phyloP scores from a whole-genome alignment of 805 yeast genomes.

The Nakazawaea peltata region DNA sequence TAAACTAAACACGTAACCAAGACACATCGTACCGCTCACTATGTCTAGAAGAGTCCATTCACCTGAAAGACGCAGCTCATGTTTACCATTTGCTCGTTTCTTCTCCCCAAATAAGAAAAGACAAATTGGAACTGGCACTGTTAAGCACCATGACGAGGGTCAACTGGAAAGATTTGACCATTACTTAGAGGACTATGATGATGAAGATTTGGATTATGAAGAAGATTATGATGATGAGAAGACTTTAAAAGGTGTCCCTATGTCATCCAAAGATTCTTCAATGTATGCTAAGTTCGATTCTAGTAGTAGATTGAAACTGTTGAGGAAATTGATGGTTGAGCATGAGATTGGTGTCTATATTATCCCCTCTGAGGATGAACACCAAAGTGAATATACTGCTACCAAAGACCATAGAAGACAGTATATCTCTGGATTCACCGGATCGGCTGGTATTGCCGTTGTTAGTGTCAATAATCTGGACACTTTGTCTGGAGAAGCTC shows the following conservation, averaged over 20 bases:
- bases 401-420: constrained; percentile 75
- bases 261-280: neutral
- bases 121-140: neutral
- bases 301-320: constrained; percentile 25
- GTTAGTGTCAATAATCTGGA: constrained; percentile 40
- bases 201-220: constrained; percentile 6
- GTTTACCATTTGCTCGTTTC: constrained; percentile 8
- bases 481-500: constrained; percentile 49
- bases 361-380: constrained; percentile 79
- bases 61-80: constrained; percentile 5
- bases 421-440: constrained; percentile 82
- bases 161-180: neutral
- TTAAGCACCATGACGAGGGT: constrained; percentile 2
- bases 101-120: neutral
- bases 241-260: neutral
- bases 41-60: constrained; percentile 5
- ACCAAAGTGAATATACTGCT: constrained; percentile 85
- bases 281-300: constrained; percentile 18
- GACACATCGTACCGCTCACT: no score
- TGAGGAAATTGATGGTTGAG: constrained; percentile 37
- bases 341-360: constrained; percentile 45
- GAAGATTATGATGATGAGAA: neutral
- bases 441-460: constrained; percentile 91
- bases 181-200: constrained; percentile 4
- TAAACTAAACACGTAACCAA: no score